These are phyloP conservation scores for Yamadazyma dushanensis DNA, from an alignment of 1,139 yeast species.

Conservation along the genomic window DNA sequence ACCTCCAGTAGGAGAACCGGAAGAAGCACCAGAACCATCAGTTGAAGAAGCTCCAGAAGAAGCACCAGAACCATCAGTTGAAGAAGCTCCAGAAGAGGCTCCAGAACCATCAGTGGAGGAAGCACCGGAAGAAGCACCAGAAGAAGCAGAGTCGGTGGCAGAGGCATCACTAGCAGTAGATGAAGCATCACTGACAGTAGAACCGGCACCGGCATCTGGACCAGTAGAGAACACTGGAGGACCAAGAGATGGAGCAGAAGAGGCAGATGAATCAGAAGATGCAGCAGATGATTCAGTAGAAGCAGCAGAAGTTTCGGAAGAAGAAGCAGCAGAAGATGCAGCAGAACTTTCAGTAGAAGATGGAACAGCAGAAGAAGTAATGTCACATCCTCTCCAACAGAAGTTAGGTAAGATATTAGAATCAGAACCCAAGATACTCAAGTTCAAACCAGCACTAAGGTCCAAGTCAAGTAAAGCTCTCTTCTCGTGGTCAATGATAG, in stretches of 20 bases:
- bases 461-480: conserved; percentile 15
- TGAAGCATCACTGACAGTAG: conserved; percentile 11
- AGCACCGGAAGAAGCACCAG: conserved; percentile 11
- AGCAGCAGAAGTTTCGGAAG: conserved; percentile 12
- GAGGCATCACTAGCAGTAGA: conserved; percentile 11
- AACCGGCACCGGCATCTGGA: conserved; percentile 7
- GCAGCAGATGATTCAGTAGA: conserved; percentile 12
- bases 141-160: conserved; percentile 12
- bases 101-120: conserved; percentile 12
- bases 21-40: conserved; percentile 12
- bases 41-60: conserved; percentile 12
- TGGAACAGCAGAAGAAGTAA: conserved; percentile 10
- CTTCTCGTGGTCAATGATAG: conserved; percentile 12
- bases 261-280: conserved; percentile 14
- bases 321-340: conserved; percentile 11
- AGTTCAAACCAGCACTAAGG: conserved; percentile 8
- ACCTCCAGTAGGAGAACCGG: conserved; percentile 11
- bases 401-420: conserved; percentile 28
- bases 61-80: conserved; percentile 12
- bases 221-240: conserved; percentile 6
- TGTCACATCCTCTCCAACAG: conserved; percentile 25
- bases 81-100: conserved; percentile 9
- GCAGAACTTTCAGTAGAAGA: conserved; percentile 9
- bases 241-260: conserved; percentile 9
- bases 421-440: conserved; percentile 14